Evolutionary conservation across 257 asterid genomes (phyloP).

Genomic region (Solanum dulcamara): DNA sequence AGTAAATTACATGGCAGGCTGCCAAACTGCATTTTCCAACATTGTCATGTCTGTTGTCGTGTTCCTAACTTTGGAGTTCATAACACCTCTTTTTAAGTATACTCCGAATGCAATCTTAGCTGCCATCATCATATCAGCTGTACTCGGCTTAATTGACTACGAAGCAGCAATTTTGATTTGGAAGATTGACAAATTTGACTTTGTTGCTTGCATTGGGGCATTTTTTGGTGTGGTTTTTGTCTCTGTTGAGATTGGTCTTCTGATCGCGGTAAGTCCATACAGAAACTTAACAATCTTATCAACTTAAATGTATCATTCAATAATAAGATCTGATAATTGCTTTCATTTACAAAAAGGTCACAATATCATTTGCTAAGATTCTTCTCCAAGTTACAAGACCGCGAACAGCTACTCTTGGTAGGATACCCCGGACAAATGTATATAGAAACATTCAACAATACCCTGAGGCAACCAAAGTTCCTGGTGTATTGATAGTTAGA

Average conservation of each 20-base stretch:
- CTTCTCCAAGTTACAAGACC: conserved; percentile 93
- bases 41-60: conserved; percentile 74
- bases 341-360: conserved; percentile 28
- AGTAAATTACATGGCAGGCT: conserved; percentile 91
- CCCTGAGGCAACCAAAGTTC: conserved; percentile 68
- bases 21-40: conserved; percentile 85
- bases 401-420: conserved; percentile 75
- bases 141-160: conserved; percentile 65
- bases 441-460: conserved; percentile 74
- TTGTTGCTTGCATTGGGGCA: conserved; percentile 89
- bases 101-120: conserved; percentile 88
- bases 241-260: conserved; percentile 75
- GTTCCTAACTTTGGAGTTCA: conserved; percentile 53
- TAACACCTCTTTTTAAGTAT: conserved; percentile 77
- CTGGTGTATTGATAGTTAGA: conserved; percentile 64
- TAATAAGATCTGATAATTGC: not conserved
- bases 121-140: conserved; percentile 90
- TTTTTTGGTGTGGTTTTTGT: conserved; percentile 74
- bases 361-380: conserved; percentile 78
- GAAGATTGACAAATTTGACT: conserved; percentile 84
- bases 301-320: not conserved
- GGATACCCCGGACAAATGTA: conserved; percentile 63
- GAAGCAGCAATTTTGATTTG: conserved; percentile 69
- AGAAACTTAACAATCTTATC: not conserved
- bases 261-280: conserved; percentile 53